These are phyloP conservation scores for Aspergillus baeticus DNA, from an alignment of 495 filamentous ascomycete genomes.

Conservation along the genomic window DNA sequence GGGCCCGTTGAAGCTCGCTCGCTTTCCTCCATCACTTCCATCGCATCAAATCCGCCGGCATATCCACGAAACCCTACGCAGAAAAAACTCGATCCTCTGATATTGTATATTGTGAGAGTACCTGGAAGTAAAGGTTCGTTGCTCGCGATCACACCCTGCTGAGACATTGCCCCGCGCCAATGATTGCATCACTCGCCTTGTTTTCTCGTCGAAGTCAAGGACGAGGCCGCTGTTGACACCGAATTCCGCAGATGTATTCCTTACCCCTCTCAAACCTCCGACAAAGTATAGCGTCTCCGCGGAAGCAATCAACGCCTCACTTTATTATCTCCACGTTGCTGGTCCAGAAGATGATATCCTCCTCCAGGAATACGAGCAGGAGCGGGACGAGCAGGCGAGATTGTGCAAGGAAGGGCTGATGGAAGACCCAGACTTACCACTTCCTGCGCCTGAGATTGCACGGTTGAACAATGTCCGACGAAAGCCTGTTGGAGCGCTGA, in stretches of 20 bases:
- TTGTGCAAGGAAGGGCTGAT: slow-evolving; percentile 40
- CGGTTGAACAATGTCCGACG: slow-evolving; percentile 43
- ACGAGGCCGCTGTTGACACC: slow-evolving; percentile 14
- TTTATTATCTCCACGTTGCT: slow-evolving; percentile 89
- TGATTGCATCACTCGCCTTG: neutral
- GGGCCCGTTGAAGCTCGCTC: slow-evolving; percentile 74
- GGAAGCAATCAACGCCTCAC: slow-evolving; percentile 79
- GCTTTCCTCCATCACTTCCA: slow-evolving; percentile 70
- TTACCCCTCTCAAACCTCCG: slow-evolving; percentile 87
- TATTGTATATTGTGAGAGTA: slow-evolving; percentile 87
- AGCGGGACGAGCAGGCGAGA: slow-evolving; percentile 43
- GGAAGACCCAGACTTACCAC: slow-evolving; percentile 23
- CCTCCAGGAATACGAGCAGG: slow-evolving; percentile 45
- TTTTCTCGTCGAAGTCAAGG: neutral
- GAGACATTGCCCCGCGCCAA: neutral
- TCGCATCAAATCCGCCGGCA: slow-evolving; percentile 83
- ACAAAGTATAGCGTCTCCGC: slow-evolving; percentile 78
- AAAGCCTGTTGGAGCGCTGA: slow-evolving; percentile 36
- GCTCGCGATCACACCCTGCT: neutral
- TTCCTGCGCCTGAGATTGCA: slow-evolving; percentile 25
- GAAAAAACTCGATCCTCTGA: slow-evolving; percentile 61
- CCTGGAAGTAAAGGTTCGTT: slow-evolving; percentile 81
- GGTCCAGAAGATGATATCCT: slow-evolving; percentile 56
- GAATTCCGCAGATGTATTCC: slow-evolving; percentile 70
- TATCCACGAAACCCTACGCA: slow-evolving; percentile 76